These are phyloP conservation scores for Borealophlyctis nickersoniae DNA, from an alignment of 192 early-diverging fungal species.

Conservation along the genomic window DNA sequence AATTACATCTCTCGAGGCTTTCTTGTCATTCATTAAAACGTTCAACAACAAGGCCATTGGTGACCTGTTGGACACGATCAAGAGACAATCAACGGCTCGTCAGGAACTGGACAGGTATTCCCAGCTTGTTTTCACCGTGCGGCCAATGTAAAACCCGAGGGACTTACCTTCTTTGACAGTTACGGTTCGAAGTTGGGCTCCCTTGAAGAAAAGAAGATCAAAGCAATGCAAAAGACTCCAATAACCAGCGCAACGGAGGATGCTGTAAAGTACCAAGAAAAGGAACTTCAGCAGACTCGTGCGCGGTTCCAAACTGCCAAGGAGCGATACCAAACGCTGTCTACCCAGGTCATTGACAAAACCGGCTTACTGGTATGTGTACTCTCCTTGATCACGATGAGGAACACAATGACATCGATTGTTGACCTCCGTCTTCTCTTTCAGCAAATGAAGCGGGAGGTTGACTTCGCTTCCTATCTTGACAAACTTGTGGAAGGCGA, in stretches of 20 bases:
- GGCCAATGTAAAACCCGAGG: too few species aligned
- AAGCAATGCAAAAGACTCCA: conserved; percentile 16
- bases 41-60: conserved; percentile 49
- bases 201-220: conserved; percentile 38
- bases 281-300: conserved; percentile 43
- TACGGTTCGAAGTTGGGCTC: conserved; percentile 41
- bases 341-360: conserved; percentile 53
- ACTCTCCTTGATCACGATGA: too few species aligned
- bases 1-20: conserved; percentile 32
- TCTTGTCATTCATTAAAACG: conserved; percentile 39
- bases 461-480: conserved; percentile 43
- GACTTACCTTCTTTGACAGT: too few species aligned
- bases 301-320: conserved; percentile 41
- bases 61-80: conserved; percentile 47
- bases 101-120: conserved; percentile 44
- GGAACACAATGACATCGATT: too few species aligned
- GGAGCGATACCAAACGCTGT: conserved; percentile 40
- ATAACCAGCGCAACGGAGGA: conserved; percentile 12
- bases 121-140: too few species aligned
- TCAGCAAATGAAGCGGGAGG: conserved; percentile 53
- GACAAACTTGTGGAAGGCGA: conserved; percentile 20
- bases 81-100: conserved; percentile 41
- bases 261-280: conserved; percentile 32
- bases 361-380: conserved; percentile 46
- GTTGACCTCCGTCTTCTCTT: too few species aligned